Evolutionary conservation across 2,329 filamentous ascomycete genomes (phyloP), one percentile per base, ranked within the genome.

Genomic region (Xylaria sp.): DNA sequence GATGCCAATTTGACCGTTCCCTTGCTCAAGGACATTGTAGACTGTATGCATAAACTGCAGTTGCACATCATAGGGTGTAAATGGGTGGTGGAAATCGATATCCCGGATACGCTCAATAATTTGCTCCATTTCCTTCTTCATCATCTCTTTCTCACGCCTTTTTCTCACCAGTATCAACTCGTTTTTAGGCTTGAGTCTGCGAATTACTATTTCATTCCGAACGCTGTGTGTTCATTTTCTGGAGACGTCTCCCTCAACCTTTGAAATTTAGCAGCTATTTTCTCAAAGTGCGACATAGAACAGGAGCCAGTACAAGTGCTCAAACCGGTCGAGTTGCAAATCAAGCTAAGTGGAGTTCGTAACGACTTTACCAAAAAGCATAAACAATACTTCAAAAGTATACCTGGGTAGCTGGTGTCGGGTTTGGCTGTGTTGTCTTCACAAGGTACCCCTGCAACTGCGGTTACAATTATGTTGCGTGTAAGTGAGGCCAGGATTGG

Each of bases 11-110:
- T 94, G 93, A 9, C 92, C 91, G 50, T 91, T 80, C 4, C 87
- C 87, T 27, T 76, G 76, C 73, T 97, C 90, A 29, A 97, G 87
- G 69, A 93, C 93, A 59, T 88, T 82, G 77, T 97, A 97, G 5
- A 96, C 86, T 0, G 91, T 87, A 73, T 86, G 89, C 94, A 98
- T 98, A 77, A 98, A 97, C 73, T 95, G 84, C 53, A 91, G 85
- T 76, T 98, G 94, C 51, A 97, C 96, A 61, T 92, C 87, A 79
- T 98, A 98, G 0, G 94, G 94, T 35, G 89, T 88, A 78, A 91
- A 97, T 0, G 94, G 94, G 77, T 98, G 94, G 76, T 97, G 89
- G 78, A 97, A 98, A 74, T 94, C 84, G 44, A 85, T 76, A 2
- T 80, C 79, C 21, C 76, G 74, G 23, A 75, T 66, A 25, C 63